These are phyloP conservation scores for Sclerotiophoma versabilis DNA, from an alignment of 2,329 filamentous ascomycete species.

Conservation along the genomic window DNA sequence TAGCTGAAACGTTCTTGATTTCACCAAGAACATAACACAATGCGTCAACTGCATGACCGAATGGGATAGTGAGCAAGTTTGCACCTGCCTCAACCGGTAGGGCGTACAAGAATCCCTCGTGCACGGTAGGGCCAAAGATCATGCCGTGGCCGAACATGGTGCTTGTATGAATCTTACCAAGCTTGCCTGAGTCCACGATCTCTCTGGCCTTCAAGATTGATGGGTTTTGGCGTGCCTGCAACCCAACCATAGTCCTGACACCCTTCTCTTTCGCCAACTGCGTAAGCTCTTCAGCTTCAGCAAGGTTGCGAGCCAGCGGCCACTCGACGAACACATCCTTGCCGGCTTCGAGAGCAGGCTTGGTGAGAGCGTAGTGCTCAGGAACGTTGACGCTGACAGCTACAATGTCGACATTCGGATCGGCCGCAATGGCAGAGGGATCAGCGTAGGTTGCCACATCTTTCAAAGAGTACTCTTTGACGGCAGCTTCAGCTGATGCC, in stretches of 20 bases:
- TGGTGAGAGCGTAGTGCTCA: constrained; percentile 52
- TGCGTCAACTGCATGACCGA: constrained; percentile 46
- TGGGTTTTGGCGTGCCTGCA: constrained; percentile 56
- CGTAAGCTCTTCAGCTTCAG: constrained; percentile 54
- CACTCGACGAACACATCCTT: constrained; percentile 59
- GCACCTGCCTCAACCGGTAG: constrained; percentile 55
- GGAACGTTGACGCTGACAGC: constrained; percentile 55
- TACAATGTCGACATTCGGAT: constrained; percentile 58
- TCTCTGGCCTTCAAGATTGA: constrained; percentile 52
- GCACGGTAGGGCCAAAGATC: constrained; percentile 29
- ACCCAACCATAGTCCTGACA: constrained; percentile 56
- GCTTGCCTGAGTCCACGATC: constrained; percentile 51
- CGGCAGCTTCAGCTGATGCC: constrained; percentile 52
- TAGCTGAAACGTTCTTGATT: constrained; percentile 34
- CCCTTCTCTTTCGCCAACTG: constrained; percentile 51
- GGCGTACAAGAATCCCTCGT: constrained; percentile 55
- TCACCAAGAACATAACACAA: constrained; percentile 42
- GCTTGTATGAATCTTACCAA: constrained; percentile 54
- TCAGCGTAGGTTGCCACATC: constrained; percentile 53
- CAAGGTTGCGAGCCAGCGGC: constrained; percentile 54
- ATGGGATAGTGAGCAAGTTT: constrained; percentile 53
- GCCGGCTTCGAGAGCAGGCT: constrained; percentile 52
- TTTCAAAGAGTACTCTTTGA: constrained; percentile 47
- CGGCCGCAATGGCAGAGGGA: constrained; percentile 53
- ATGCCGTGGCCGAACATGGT: constrained; percentile 37